Conservation (phyloP, 208 protist species). For the Crithidia mellificae region DNA sequence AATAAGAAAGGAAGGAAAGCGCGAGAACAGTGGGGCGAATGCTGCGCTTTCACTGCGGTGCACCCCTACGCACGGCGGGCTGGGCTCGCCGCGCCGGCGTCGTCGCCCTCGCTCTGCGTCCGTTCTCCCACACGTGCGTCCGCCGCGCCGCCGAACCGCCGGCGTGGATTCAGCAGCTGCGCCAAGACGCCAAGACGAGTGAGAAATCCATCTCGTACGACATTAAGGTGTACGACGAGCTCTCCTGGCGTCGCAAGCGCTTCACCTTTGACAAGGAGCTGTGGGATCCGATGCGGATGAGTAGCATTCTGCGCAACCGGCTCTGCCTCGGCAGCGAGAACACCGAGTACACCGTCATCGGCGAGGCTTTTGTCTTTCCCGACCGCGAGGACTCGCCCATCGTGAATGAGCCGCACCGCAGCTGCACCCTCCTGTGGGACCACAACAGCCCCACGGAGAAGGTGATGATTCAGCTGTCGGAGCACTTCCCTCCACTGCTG, state of each 20-base stretch:
- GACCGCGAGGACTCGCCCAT: constrained; percentile 90
- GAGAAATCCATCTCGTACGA: constrained; percentile 85
- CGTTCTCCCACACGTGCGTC: neutral
- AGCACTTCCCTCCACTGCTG: constrained; percentile 87
- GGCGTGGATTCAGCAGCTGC: constrained; percentile 73
- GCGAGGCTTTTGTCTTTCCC: constrained; percentile 90
- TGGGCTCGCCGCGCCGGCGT: neutral
- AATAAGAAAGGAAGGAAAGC: neutral
- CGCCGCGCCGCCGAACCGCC: constrained; percentile 29
- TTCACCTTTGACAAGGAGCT: constrained; percentile 85
- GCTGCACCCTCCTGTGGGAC: constrained; percentile 87
- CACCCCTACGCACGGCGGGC: neutral
- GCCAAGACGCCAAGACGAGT: constrained; percentile 61
- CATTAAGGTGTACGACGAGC: constrained; percentile 87
- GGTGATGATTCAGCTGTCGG: constrained; percentile 88
- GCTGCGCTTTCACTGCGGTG: constrained; percentile 16
- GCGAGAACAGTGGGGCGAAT: neutral
- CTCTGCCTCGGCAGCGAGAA: constrained; percentile 82
- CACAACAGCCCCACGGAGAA: constrained; percentile 89
- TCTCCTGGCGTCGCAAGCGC: constrained; percentile 72
- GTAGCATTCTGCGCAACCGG: constrained; percentile 70
- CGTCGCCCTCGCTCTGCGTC: neutral
- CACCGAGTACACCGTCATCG: constrained; percentile 91
- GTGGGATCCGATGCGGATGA: constrained; percentile 84
- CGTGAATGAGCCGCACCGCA: constrained; percentile 82